Conservation (phyloP, 164 flowering plant genomes). For the grape (Vitis vinifera) region DNA sequence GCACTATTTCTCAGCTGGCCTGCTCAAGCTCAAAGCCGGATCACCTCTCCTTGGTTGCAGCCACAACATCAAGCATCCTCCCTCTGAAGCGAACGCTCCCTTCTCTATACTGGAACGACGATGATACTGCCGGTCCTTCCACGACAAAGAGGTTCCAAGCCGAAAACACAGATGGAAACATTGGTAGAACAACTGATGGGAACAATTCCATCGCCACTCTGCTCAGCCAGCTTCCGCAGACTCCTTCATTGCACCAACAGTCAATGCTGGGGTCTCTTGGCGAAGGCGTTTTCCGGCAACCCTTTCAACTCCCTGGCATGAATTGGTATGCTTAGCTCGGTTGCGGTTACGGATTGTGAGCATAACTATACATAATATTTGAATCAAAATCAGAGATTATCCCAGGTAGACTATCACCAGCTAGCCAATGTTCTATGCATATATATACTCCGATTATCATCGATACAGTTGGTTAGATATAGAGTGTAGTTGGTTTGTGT, state of each 20-base stretch:
- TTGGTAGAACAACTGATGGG: slow-evolving; percentile 5
- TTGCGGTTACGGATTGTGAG: no score
- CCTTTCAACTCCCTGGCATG: slow-evolving; percentile 54
- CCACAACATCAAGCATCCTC: not conserved
- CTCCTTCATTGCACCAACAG: slow-evolving; percentile 28
- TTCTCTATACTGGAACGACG: slow-evolving; percentile 30
- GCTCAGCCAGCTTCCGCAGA: slow-evolving; percentile 45
- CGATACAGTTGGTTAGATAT: not conserved
- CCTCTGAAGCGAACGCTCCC: slow-evolving; percentile 28
- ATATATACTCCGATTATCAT: no score
- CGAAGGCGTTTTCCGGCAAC: slow-evolving; percentile 51
- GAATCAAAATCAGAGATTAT: no score
- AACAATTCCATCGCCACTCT: slow-evolving; percentile 30
- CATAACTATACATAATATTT: no score
- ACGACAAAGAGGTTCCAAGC: slow-evolving; percentile 25
- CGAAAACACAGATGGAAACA: slow-evolving; percentile 12
- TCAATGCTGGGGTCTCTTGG: slow-evolving; percentile 44
- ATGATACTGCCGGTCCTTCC: slow-evolving; percentile 1
- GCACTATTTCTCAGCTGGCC: slow-evolving; percentile 25
- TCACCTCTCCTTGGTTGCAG: not conserved
- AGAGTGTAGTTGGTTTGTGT: not conserved
- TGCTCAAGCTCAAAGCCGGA: slow-evolving; percentile 27
- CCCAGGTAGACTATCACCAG: no score
- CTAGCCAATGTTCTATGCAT: no score
- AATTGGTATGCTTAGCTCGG: slow-evolving; percentile 56